Base-by-base conservation (phyloP, 371 early-diverging fungal genomes). In the Parasitella parasitica region DNA sequence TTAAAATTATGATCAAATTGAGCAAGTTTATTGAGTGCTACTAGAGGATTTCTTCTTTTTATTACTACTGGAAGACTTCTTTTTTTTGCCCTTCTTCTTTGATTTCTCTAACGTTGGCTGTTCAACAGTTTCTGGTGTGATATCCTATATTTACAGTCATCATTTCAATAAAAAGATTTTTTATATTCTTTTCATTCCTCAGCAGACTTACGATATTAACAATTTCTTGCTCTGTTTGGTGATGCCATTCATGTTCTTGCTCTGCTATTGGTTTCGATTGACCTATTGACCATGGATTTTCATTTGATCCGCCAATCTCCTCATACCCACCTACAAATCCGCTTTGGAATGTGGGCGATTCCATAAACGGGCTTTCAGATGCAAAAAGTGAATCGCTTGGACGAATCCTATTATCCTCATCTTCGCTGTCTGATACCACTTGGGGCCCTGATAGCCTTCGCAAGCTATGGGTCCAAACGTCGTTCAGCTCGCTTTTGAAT, bases 361-460 rank as follows among this genome's bases (percentile, higher is more conserved):
- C 60, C 30, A 46, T 16, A 27, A 36, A 63, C 20, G 34, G 57
- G 22, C 50, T 52, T 12, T 38, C 50, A 9, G 22, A 22, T 24
- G 48, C 50, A n/a, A 46, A 36, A 27, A 12, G 55, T 2, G 43
- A 43, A 22, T 43, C 43, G 3, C 11, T 43, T 22, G 4, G 43
- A 11, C 22, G 43, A 15, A 30, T 26, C 6, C 43, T 32, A 32
- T 67, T 61, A 36, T 67, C 69, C 39, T 70, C 74, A 35, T 70
- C 69, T 30, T 69, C 70, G 28, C 74, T 70, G n/a, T 70, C 66
- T 0, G 74, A 70, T 16, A 52, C 49, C 8, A 68, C 54, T 34
- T 59, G 57, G 16, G 62, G 43, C 2, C 53, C 48, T 1, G 62
- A 56, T 22, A 57, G 39, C 27, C 63, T 54, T 56, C 57, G 37